Evolutionary conservation across 768 basidiomycete genomes (phyloP), one percentile per base, ranked within the genome.

Genomic region (Termitomyces sp.): DNA sequence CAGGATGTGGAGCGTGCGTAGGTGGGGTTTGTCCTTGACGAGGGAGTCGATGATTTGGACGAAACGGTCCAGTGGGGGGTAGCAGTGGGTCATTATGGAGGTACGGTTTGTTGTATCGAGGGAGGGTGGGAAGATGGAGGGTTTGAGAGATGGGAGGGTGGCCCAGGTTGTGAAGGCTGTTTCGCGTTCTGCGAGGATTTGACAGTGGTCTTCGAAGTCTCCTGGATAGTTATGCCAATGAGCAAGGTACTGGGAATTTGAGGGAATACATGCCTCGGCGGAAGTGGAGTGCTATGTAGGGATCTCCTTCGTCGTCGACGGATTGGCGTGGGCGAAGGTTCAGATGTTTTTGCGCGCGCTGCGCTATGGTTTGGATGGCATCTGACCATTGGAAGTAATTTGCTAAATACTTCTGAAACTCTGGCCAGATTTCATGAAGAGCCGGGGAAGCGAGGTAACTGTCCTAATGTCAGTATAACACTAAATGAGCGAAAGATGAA

Each of bases 91-190:
- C 27, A 73, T 62, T 53, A 76, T 63, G 3, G 78, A 77, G 8
- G 73, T 73, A 11, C 61, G 57, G 55, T 78, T 76, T 13, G 62
- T 36, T 2, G 67, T 63, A 54, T 77, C 68, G 39, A 81, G 71
- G n/a, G 69, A 53, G 6, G 78, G 78, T 2, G 72, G 65, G 51
- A 72, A 64, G 16, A 73, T 65, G 8, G 73, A 69, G 4, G 65
- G 34, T 30, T 63, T 55, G 12, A 81, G 64, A 18, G 65, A 15
- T 16, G 78, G 78, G n/a, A 81, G 74, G 7, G 77, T 79, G 6
- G 74, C 75, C 80, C 78, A 81, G 6, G 78, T 80, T 7, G 77
- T 79, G 67, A 79, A 79, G 11, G 76, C 77, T 11, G 68, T 66
- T 27, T 69, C 67, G 18, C 55, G 65, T 47, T 70, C 60, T 6